Percentiles rank a stretch among this genome's conserved stretches.
phyloP scores from a whole-genome alignment of 2,329 filamentous ascomycete genomes.

The Diaporthe nobilis region DNA sequence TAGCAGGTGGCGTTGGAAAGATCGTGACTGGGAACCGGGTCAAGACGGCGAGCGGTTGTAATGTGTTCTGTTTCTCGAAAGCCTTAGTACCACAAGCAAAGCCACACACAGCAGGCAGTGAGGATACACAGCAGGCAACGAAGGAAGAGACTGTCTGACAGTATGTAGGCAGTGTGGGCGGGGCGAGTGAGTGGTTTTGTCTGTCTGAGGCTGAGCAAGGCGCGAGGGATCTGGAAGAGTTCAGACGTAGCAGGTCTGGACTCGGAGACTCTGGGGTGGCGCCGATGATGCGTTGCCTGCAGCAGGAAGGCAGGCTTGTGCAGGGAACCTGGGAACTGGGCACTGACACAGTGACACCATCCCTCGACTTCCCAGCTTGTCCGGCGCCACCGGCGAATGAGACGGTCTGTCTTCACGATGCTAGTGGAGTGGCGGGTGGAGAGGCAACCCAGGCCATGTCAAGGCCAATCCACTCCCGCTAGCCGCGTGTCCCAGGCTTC shows the following conservation, averaged over 20 bases:
- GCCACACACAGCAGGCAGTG: slow-evolving; percentile 24
- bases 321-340: background rate
- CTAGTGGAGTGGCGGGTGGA: slow-evolving; percentile 28
- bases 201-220: slow-evolving; percentile 16
- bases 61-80: background rate
- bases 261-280: slow-evolving; percentile 4
- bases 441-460: slow-evolving; percentile 3
- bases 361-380: slow-evolving; percentile 17
- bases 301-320: slow-evolving; percentile 19
- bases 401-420: slow-evolving; percentile 5
- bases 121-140: background rate
- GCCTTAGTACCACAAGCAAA: background rate
- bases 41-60: background rate
- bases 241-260: slow-evolving; percentile 34
- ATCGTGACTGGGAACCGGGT: background rate
- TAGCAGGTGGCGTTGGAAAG: background rate
- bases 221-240: slow-evolving; percentile 15
- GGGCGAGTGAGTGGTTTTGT: slow-evolving; percentile 17
- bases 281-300: slow-evolving; percentile 34
- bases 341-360: slow-evolving; percentile 14
- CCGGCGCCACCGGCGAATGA: slow-evolving; percentile 4
- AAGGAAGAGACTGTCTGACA: background rate
- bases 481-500: slow-evolving; percentile 28
- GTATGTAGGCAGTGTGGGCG: background rate
- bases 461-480: slow-evolving; percentile 14